Percentiles rank a stretch among this genome's conserved stretches.
phyloP scores from a whole-genome alignment of 108 stramenopile genomes.

The Cyclotella sp. region DNA sequence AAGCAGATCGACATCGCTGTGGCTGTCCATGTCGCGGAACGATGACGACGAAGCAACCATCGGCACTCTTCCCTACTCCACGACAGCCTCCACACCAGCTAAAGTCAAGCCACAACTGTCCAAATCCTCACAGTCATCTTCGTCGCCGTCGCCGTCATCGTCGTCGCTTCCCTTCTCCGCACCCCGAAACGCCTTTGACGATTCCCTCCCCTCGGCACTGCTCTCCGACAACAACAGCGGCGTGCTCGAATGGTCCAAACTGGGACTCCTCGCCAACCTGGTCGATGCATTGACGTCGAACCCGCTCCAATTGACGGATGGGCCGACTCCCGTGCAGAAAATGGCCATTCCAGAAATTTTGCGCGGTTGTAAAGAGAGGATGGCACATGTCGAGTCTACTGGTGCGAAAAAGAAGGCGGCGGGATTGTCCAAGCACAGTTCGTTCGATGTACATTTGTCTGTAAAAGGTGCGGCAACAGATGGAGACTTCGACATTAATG shows the following conservation, averaged over 20 bases:
- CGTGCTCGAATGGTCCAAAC: conserved; percentile 57
- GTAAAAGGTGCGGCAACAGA: neutral
- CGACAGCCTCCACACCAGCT: conserved; percentile 18
- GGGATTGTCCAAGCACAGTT: neutral
- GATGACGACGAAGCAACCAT: conserved; percentile 11
- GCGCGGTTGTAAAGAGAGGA: conserved; percentile 47
- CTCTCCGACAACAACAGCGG: conserved; percentile 17
- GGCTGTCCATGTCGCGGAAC: neutral
- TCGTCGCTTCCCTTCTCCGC: conserved; percentile 47
- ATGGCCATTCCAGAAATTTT: conserved; percentile 81
- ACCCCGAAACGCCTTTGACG: conserved; percentile 46
- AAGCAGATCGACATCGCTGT: neutral
- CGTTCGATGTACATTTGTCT: conserved; percentile 17
- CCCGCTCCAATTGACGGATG: conserved; percentile 39
- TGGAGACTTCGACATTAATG: neutral
- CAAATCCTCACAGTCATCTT: neutral
- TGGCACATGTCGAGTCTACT: conserved; percentile 32
- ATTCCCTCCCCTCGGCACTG: conserved; percentile 42
- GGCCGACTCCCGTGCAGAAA: conserved; percentile 83
- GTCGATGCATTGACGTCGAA: conserved; percentile 43
- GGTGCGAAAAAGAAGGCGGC: neutral
- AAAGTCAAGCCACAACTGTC: neutral
- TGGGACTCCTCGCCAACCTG: conserved; percentile 76
- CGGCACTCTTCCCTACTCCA: conserved; percentile 35
- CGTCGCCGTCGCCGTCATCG: conserved; percentile 5